A percentile compares a stretch with the other conserved stretches of the same genome.
phyloP scores from a whole-genome alignment of 495 filamentous ascomycete genomes.

The Paragyromitra xinjiangensis region DNA sequence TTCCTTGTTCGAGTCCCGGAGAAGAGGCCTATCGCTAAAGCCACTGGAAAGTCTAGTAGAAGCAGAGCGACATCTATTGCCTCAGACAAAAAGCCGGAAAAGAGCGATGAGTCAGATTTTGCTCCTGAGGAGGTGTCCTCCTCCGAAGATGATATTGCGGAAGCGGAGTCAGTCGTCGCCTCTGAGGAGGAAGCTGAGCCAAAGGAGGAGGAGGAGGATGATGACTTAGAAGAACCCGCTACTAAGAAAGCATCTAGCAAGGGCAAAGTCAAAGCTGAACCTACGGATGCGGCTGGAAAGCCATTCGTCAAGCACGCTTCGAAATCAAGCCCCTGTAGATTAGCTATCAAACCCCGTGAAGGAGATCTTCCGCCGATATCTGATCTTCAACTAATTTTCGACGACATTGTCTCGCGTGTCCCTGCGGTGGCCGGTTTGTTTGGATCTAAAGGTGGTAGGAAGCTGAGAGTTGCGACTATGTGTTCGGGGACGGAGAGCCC shows the following conservation, averaged over 20 bases:
- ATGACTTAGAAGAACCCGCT: background rate
- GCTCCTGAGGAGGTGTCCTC: constrained; percentile 21
- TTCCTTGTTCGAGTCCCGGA: constrained; percentile 41
- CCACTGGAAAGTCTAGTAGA: constrained; percentile 12
- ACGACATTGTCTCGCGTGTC: constrained; percentile 53
- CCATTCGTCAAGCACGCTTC: constrained; percentile 37
- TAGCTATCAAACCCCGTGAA: constrained; percentile 44
- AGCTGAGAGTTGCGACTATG: constrained; percentile 74
- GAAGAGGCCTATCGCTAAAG: constrained; percentile 34
- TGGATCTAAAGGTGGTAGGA: constrained; percentile 58
- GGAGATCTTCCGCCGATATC: constrained; percentile 58
- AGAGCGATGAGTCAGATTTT: constrained; percentile 50
- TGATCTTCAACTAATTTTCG: constrained; percentile 58
- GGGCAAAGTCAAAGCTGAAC: constrained; percentile 24
- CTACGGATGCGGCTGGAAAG: background rate
- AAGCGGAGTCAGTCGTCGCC: background rate
- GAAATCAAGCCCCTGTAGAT: constrained; percentile 20
- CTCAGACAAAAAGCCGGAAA: constrained; percentile 1
- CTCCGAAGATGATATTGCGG: constrained; percentile 33
- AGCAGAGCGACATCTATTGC: background rate
- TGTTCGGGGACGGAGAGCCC: constrained; percentile 87
- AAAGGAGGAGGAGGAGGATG: constrained; percentile 42
- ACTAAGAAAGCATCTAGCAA: constrained; percentile 38
- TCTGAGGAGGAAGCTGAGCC: constrained; percentile 42
- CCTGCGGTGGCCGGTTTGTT: constrained; percentile 56